These are phyloP conservation scores for Polyporus arcularius DNA, from an alignment of 768 basidiomycete species.

Conservation along the genomic window DNA sequence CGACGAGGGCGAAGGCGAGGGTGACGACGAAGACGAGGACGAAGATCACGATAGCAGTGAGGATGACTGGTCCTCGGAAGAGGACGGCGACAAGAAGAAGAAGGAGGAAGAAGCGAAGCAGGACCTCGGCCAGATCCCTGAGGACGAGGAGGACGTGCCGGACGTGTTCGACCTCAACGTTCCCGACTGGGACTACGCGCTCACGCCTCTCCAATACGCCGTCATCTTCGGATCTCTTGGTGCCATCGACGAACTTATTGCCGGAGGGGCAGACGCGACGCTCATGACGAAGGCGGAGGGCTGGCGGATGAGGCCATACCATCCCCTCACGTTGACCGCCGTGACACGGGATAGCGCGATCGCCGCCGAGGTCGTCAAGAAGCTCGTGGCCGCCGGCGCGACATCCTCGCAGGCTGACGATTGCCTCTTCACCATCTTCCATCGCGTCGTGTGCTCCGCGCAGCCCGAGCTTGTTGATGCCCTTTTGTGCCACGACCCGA, in stretches of 20 bases:
- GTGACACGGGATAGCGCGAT: conserved; percentile 24
- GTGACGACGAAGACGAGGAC: conserved; percentile 11
- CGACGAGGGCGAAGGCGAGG: conserved; percentile 19
- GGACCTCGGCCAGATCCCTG: conserved; percentile 43
- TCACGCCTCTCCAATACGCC: conserved; percentile 54
- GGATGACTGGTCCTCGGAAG: conserved; percentile 31
- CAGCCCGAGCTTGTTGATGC: conserved; percentile 29
- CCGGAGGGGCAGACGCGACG: conserved; percentile 45
- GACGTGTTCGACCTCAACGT: conserved; percentile 58
- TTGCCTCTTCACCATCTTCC: conserved; percentile 32
- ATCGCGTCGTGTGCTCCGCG: conserved; percentile 26
- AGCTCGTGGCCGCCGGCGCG: conserved; percentile 31
- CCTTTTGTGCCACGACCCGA: conserved; percentile 31
- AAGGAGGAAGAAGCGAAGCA: conserved; percentile 27
- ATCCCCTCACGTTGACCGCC: conserved; percentile 33
- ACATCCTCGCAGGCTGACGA: conserved; percentile 32
- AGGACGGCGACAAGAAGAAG: conserved; percentile 33
- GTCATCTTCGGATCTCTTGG: conserved; percentile 47
- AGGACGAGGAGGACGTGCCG: conserved; percentile 49
- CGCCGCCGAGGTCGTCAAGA: conserved; percentile 28
- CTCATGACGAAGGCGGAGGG: conserved; percentile 9
- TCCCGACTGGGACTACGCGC: conserved; percentile 60
- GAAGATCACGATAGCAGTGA: conserved; percentile 23
- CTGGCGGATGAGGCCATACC: conserved; percentile 1
- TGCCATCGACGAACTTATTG: conserved; percentile 48